Evolutionary conservation across 768 basidiomycete species (phyloP), one percentile per base, ranked within the genome.

Genomic region (Termitomyces sp.): DNA sequence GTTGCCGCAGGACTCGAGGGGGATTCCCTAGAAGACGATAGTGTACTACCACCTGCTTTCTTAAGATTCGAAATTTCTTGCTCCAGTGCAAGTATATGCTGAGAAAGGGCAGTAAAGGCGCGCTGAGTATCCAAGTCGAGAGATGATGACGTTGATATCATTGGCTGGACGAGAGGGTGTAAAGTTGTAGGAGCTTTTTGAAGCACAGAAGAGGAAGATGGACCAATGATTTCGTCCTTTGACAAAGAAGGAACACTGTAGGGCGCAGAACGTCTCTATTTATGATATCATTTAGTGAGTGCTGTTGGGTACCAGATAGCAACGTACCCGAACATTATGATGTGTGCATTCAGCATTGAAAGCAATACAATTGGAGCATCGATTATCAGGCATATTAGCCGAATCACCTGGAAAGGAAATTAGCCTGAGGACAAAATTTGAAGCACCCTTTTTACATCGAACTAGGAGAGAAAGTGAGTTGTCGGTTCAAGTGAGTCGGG

Each of bases 281-380:
- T 17, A 22, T 15, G 4, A 37, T 24, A 26, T 40, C 21, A 17
- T 22, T 30, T 22, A 22, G 15, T 2, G 22, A 4, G 6, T 37
- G 12, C 11, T 32, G 32, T 35, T 35, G 22, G 8, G 49, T n/a
- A 30, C 42, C 19, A 14, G 49, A 43, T 22, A 46, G 28, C 34
- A 12, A 65, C 63, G 65, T 64, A 80, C 83, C 73, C 80, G 83
- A 19, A 76, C 71, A 57, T 78, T 77, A 35, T 76, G 61, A 60
- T 85, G 85, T 3, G 77, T 80, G 63, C 85, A 87, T 38, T 76
- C 71, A 2, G 75, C 69, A 40, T 70, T 71, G 43, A 74, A 77
- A 1, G 72, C 61, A 0, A 73, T 70, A 61, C 85, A 87, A 58
- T 83, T 84, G 0, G 83, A 75, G 62, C 85, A 87, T 38, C 69